Evolutionary conservation across 179 eudicot species (phyloP), one percentile per base, ranked within the genome.

Genomic region (Camellia oleifera): DNA sequence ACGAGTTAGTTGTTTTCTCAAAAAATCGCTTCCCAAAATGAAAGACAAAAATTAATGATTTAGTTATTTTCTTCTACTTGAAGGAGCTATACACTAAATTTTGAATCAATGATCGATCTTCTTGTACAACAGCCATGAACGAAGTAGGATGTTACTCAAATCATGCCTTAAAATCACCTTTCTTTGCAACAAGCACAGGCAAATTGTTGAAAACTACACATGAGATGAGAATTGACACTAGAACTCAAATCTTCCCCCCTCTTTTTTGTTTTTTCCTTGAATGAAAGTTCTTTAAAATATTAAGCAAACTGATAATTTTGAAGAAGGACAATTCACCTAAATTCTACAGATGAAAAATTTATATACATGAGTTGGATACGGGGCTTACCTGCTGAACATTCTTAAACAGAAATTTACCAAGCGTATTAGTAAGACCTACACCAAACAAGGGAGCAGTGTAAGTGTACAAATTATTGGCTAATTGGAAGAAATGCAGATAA

Each of bases 371-470:
- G 62, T 23, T 40, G 62, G 12, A 74, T 17, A 5, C 20, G 14
- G 6, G 26, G 79, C 78, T 78, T 81, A 90, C 93, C 89, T 87
- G 93, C 66, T 86, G 86, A 81, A 86, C 87, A 81, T 84, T 84
- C 79, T 91, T 91, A 20, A 89, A 58, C 56, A 88, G 18, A 60
- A 54, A 66, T 63, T 72, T 85, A 60, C 92, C 91, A 18, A 91
- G 54, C 7, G 79, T 79, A 67, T 75, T 77, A 15, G 88, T 83
- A 57, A 89, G 50, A 83, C 91, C 94, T 91, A 89, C 88, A 83
- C 58, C 75, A 57, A 54, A 75, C 58, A 74, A 32, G 69, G 17
- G 18, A 50, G n/a, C 57, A 62, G 45, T 56, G 50, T 75, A 23
- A 54, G 32, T 72, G 18, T 44, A 10, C 15, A 32, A 57, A 74